Percentiles rank a stretch among this genome's conserved stretches.
Evolutionary conservation across 305 asterid genomes (phyloP).

Genomic region (Caryopteris hybrid): DNA sequence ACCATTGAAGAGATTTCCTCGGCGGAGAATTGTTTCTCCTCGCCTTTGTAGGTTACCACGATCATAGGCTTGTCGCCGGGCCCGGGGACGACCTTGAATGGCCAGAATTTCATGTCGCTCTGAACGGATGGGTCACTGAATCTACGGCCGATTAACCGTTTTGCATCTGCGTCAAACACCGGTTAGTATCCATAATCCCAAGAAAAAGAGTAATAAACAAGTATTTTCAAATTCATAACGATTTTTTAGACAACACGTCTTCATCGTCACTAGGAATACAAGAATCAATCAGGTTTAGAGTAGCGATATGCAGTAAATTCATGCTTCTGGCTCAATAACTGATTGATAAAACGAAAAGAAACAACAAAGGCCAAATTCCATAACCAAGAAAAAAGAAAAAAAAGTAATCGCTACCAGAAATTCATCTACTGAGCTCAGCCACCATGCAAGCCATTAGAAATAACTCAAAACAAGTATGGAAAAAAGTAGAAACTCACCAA

Average conservation of each 20-base stretch:
- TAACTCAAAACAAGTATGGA: background rate
- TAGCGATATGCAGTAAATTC: background rate
- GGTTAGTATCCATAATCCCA: background rate
- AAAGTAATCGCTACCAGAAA: too few species aligned
- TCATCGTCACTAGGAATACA: background rate
- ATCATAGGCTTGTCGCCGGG: conserved; percentile 62
- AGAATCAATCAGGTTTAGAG: background rate
- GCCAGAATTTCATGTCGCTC: conserved; percentile 57
- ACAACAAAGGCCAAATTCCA: background rate
- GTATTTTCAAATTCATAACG: background rate
- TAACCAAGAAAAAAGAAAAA: background rate
- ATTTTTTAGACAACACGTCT: background rate
- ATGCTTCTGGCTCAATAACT: background rate
- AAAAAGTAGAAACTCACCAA: conserved; percentile 36
- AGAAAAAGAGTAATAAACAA: background rate
- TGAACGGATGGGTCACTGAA: conserved; percentile 49
- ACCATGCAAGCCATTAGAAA: background rate
- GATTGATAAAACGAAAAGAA: too few species aligned
- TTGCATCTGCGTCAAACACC: conserved; percentile 36
- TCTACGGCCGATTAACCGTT: conserved; percentile 54
- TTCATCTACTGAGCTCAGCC: background rate
- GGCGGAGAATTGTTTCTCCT: conserved; percentile 53
- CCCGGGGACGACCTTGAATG: conserved; percentile 50
- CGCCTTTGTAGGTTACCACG: conserved; percentile 50
- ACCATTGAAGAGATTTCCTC: conserved; percentile 69